Base-by-base conservation (phyloP, 2,329 filamentous ascomycete species). In the Leptographium lundbergii region DNA sequence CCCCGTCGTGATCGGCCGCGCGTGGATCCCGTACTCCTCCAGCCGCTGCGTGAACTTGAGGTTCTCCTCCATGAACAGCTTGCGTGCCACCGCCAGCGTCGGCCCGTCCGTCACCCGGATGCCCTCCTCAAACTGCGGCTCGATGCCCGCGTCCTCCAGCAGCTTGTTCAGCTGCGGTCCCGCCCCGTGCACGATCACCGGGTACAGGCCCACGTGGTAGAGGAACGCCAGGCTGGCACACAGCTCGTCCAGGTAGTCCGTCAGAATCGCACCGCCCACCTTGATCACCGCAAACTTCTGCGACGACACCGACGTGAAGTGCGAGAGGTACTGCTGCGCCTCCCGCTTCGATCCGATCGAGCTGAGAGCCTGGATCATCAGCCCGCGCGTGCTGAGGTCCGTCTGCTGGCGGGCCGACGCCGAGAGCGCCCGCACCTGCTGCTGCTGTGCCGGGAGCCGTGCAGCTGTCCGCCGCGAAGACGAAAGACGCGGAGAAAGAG, bases 211-310 rank as follows among this genome's bases (percentile, higher is more conserved):
- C 69, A 97, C 90, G 77, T 95, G 88, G 74, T 95, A 92, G 56
- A 97, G 82, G 74, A 97, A 95, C 32, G 90, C 87, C 61, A 97
- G 80, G 56, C 89, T 91, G 59, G 88, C 87, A 69, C 90, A 95
- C 59, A 99, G 83, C 68, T 91, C 91, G 71, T 96, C 88, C 59
- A 97, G 81, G 73, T 96, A 88, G 70, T 97, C 91, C 61, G 90
- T 95, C 68, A 99, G 81, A 68, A 97, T 96, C 63, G 92, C 94
- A 63, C 92, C 94, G 62, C 92, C 94, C 59, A 97, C 92, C 78
- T 99, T 99, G 74, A 99, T 95, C 55, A 99, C 92, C 65, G 91
- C 92, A 72, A 97, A 99, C 70, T 95, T 91, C 76, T 97, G 91
- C 42, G 91, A 95, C 52, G 91, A 94, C 62, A 96, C 91, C 39